Evolutionary conservation across 2,329 filamentous ascomycete species (phyloP).

Genomic region (Aspergillus ochraceus): DNA sequence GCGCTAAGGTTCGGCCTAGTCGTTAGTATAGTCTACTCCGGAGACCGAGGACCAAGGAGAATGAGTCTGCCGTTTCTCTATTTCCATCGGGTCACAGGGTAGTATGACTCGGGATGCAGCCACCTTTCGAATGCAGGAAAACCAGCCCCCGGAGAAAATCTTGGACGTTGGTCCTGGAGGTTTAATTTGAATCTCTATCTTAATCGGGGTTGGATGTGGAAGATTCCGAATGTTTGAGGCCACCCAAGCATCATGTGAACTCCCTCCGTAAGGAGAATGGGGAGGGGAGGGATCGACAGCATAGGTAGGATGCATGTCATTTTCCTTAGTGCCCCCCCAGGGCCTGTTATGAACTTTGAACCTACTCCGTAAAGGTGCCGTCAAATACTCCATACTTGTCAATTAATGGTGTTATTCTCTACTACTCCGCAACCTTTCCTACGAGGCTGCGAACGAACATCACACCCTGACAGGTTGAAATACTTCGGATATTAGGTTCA

Average conservation of each 20-base stretch:
- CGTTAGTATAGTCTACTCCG: neutral
- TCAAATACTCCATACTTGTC: neutral
- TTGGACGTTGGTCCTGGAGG: neutral
- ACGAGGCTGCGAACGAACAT: neutral
- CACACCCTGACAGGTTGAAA: neutral
- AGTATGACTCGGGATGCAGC: neutral
- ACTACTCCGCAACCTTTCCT: too few relatives aligned
- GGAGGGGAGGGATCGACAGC: neutral
- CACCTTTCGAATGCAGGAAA: neutral
- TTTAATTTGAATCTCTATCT: neutral
- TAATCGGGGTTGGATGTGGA: neutral
- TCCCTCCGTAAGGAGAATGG: neutral
- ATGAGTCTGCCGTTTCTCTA: neutral
- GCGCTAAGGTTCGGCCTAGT: neutral
- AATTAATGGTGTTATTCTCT: neutral
- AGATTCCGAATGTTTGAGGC: neutral
- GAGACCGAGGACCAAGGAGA: neutral
- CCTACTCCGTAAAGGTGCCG: neutral
- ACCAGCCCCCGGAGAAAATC: neutral
- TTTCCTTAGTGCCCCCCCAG: neutral
- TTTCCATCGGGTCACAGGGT: neutral
- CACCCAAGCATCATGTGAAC: neutral
- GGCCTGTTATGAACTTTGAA: neutral
- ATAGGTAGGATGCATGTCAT: slow-evolving; percentile 15
- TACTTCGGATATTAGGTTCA: neutral